Evolutionary conservation across 441 rosid species (phyloP).

Genomic region (Euphorbia schlechtendalii): DNA sequence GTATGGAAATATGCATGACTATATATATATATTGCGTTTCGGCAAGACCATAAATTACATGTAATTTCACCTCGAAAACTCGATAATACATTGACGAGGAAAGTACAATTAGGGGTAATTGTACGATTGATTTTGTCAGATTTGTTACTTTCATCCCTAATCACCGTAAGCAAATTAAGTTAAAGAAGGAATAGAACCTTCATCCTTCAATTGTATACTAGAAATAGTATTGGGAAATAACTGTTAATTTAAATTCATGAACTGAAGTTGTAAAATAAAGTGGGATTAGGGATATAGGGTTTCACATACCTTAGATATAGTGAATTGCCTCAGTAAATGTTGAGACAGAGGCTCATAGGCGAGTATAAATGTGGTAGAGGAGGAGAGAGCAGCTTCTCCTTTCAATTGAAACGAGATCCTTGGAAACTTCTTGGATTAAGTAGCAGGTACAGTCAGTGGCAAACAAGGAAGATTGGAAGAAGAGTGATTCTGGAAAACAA

Average conservation of each 20-base stretch:
- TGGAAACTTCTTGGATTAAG: neutral
- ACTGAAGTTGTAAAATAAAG: neutral
- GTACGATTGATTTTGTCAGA: neutral
- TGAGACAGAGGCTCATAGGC: too few relatives aligned
- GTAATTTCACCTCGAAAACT: neutral
- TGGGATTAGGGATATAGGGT: neutral
- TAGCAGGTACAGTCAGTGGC: neutral
- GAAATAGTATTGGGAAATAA: too few relatives aligned
- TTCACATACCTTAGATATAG: neutral
- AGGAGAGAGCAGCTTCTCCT: neutral
- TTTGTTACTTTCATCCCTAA: neutral
- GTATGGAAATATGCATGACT: neutral
- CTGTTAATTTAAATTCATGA: neutral
- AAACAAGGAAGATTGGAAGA: neutral
- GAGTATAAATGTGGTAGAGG: neutral
- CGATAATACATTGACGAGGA: neutral
- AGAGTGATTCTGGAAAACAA: too few relatives aligned
- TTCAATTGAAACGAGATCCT: neutral
- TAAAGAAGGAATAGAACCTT: neutral
- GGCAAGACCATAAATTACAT: neutral
- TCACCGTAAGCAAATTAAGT: too few relatives aligned
- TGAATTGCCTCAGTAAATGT: neutral
- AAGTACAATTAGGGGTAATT: too few relatives aligned
- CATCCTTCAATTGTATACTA: neutral
- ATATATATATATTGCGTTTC: neutral